Evolutionary conservation across 768 basidiomycete genomes (phyloP), one percentile per base, ranked within the genome.

Genomic region (Tephrocybe sp.): DNA sequence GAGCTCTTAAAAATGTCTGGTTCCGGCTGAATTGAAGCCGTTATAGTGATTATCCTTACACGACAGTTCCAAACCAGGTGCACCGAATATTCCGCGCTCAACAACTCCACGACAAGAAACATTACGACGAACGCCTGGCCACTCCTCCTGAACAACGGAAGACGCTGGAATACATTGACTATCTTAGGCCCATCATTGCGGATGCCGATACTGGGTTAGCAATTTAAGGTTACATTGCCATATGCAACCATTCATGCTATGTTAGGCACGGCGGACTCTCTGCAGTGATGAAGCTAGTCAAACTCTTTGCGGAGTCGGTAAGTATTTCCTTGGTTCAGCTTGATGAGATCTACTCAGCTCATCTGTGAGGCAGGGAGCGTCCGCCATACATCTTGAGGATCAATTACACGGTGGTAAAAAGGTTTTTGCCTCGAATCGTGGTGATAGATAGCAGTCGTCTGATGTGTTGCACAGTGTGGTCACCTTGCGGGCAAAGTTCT

Each of bases 321-420:
- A 65, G 38, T 46, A 34, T 27, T 11, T 22, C 37, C 12, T 27
- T 18, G 16, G 5, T 11, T 37, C 12, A 19, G 13, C 28, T 9
- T 27, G 26, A 50, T 48, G 34, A 28, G 52, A 36, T 43, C 49
- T 21, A 40, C 42, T 8, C 18, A 25, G 21, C 27, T 44, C 8
- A 16, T 9, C 21, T 15, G 30, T 35, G 24, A 6, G 13, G 15
- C 54, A 89, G 80, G 94, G 95, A 21, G 89, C 91, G 12, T 80
- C 94, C 8, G 95, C 80, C 13, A 88, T 98, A 41, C 95, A 98
- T 66, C 67, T 97, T 18, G 95, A 98, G 64, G 95, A 98, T 68
- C 92, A 96, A 64, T 75, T 96, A 6, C 91, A 95, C 55, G 95
- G 95, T 25, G 91, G 91, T 22, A 97, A 97, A 73, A 95, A 97